Evolutionary conservation across 768 basidiomycete species (phyloP).

Genomic region (Asterophora lycoperdoides): DNA sequence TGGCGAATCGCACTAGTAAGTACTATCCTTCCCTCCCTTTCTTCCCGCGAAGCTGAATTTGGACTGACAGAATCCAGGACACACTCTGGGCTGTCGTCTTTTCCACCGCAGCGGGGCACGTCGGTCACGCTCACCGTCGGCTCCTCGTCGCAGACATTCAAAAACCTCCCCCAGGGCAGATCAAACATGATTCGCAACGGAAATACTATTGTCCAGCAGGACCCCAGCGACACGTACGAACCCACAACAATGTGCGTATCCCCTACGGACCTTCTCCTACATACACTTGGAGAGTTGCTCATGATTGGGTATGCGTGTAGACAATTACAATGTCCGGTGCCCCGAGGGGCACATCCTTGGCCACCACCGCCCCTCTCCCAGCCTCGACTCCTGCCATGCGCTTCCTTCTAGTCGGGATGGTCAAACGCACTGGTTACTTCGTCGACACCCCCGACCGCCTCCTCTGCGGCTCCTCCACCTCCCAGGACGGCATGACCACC

Average conservation of each 20-base stretch:
- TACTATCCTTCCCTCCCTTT: neutral
- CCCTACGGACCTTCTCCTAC: constrained; percentile 8
- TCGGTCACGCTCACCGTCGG: constrained; percentile 46
- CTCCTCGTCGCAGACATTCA: constrained; percentile 34
- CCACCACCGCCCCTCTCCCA: no score
- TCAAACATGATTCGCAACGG: constrained; percentile 54
- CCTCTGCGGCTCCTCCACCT: constrained; percentile 21
- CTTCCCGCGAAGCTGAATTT: neutral
- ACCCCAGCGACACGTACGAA: constrained; percentile 37
- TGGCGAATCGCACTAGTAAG: constrained; percentile 70
- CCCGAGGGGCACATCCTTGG: constrained; percentile 17
- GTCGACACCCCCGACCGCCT: constrained; percentile 26
- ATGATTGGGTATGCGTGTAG: constrained; percentile 19
- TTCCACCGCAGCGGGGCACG: constrained; percentile 44
- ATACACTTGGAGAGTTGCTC: neutral
- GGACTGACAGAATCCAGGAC: constrained; percentile 32
- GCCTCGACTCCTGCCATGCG: no score
- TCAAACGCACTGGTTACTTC: constrained; percentile 30
- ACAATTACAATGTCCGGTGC: constrained; percentile 63
- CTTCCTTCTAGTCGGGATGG: constrained; percentile 18
- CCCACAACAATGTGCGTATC: constrained; percentile 38
- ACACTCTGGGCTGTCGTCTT: constrained; percentile 66
- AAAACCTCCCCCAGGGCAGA: constrained; percentile 45
- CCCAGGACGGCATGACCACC: constrained; percentile 26
- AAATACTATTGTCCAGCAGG: constrained; percentile 45